These are phyloP conservation scores for Tylopilus intermedius DNA, from an alignment of 768 basidiomycete genomes.

Conservation along the genomic window DNA sequence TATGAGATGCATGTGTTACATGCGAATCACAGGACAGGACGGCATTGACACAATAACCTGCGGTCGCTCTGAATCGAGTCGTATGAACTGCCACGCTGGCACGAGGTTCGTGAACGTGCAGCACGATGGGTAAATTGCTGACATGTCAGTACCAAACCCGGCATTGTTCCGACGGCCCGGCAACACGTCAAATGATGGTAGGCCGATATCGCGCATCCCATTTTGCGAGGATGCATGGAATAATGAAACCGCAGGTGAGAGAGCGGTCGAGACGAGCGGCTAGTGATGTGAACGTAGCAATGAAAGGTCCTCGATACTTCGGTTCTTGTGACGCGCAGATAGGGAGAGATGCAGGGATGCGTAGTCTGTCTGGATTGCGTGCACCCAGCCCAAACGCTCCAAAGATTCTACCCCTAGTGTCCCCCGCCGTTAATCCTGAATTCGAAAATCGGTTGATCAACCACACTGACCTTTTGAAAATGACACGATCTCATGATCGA, in stretches of 20 bases:
- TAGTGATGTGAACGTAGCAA: not conserved
- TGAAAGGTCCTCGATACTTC: not conserved
- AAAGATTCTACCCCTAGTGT: not conserved
- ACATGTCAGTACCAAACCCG: not conserved
- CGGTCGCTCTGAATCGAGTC: not conserved
- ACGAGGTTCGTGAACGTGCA: constrained; percentile 8
- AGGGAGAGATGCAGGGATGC: not conserved
- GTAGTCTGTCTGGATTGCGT: not conserved
- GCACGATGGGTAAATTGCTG: not conserved
- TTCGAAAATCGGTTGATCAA: constrained; percentile 8
- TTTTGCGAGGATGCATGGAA: not conserved
- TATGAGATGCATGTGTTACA: not conserved
- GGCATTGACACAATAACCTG: not conserved
- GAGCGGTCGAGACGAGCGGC: not conserved
- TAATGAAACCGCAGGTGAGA: not conserved
- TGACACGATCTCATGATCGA: not conserved
- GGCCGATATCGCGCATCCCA: not conserved
- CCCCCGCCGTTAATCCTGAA: not conserved
- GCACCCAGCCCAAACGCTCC: not conserved
- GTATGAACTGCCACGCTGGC: not conserved
- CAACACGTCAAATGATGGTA: not conserved
- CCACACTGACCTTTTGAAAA: constrained; percentile 2
- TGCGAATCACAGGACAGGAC: not conserved
- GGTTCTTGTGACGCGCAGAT: not conserved
- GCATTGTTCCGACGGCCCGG: not conserved